Conservation (phyloP, 78 protist genomes). For the Dictyostelium citrinum region DNA sequence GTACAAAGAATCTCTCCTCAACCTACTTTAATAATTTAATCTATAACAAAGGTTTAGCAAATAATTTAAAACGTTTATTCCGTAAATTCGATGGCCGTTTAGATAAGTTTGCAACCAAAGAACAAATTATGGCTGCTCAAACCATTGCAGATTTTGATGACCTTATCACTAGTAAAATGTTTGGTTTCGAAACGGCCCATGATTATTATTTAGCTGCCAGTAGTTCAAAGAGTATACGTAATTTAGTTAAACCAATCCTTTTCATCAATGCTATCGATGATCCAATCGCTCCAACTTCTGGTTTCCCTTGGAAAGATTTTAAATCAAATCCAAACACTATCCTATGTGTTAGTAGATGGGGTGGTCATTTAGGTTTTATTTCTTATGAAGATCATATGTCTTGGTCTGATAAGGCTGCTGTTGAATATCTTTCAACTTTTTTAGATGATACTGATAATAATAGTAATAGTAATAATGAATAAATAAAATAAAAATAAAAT, state of each 20-base stretch:
- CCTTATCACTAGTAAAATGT: constrained; percentile 26
- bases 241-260: constrained; percentile 41
- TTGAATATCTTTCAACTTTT: constrained; percentile 44
- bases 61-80: constrained; percentile 25
- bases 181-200: constrained; percentile 11
- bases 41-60: constrained; percentile 17
- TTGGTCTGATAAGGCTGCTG: constrained; percentile 39
- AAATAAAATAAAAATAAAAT: neutral
- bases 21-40: constrained; percentile 12
- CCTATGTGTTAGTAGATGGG: neutral
- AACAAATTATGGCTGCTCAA: constrained; percentile 5
- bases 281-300: constrained; percentile 40
- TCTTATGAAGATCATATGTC: neutral
- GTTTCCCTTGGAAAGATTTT: constrained; percentile 32
- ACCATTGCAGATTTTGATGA: constrained; percentile 32
- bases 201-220: constrained; percentile 26
- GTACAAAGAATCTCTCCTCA: constrained; percentile 4
- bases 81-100: constrained; percentile 29
- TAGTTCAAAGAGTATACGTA: neutral
- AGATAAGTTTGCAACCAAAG: neutral
- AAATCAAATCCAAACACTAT: constrained; percentile 57
- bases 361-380: constrained; percentile 70
- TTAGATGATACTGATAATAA: neutral
- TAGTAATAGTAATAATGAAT: neutral
- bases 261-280: constrained; percentile 49